These are phyloP conservation scores for Diaporthe capsici DNA, from an alignment of 2,329 filamentous ascomycete species.

Conservation along the genomic window DNA sequence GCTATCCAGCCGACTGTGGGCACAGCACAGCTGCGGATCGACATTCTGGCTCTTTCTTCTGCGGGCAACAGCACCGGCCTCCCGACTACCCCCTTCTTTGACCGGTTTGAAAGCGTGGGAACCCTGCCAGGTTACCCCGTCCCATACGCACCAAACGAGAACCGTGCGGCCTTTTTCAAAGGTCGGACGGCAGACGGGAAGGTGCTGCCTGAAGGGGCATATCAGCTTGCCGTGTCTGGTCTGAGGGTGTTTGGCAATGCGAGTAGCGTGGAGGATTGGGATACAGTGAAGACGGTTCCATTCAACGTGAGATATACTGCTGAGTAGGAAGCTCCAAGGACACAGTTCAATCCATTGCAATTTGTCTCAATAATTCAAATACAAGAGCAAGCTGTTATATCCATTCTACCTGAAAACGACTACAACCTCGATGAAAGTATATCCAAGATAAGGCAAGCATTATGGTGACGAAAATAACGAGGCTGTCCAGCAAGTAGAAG, in stretches of 20 bases:
- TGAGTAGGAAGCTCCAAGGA: neutral
- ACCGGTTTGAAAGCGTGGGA: slow-evolving; percentile 7
- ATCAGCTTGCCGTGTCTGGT: slow-evolving; percentile 44
- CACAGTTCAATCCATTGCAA: neutral
- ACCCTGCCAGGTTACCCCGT: slow-evolving; percentile 2
- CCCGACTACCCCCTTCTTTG: slow-evolving; percentile 22
- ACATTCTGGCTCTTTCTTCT: neutral
- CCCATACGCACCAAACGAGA: slow-evolving; percentile 1
- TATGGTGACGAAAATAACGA: neutral
- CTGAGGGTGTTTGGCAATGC: slow-evolving; percentile 47
- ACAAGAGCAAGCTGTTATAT: neutral
- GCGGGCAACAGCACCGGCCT: slow-evolving; percentile 14
- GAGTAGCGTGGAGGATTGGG: slow-evolving; percentile 45
- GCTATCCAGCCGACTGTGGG: neutral
- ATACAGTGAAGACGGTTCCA: slow-evolving; percentile 35
- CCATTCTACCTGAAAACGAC: too few relatives aligned
- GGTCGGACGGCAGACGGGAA: slow-evolving; percentile 44
- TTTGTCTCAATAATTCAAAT: neutral
- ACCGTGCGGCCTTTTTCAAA: slow-evolving; percentile 38
- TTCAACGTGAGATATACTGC: slow-evolving; percentile 23
- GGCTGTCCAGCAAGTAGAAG: neutral
- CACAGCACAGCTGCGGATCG: neutral
- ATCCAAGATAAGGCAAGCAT: neutral
- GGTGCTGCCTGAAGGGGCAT: slow-evolving; percentile 45
- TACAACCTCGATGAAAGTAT: neutral